Evolutionary conservation across 2,329 filamentous ascomycete genomes (phyloP).

Genomic region (Diplodia scrobiculata): DNA sequence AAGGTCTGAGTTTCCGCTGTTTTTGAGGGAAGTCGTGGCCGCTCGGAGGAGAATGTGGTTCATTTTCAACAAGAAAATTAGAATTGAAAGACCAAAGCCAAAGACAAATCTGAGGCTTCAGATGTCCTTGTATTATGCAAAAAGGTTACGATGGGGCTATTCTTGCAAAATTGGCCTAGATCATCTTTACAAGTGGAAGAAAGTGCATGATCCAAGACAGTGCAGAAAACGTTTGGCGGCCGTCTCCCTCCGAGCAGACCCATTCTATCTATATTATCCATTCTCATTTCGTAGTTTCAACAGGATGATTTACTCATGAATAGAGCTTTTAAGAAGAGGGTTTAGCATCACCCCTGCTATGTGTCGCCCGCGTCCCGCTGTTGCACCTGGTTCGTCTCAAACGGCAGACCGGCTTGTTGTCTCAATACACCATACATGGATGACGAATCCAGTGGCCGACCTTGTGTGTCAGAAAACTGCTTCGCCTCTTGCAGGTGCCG

Average conservation of each 20-base stretch:
- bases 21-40: background rate
- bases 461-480: background rate
- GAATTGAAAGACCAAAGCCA: too few species aligned
- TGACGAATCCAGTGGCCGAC: background rate
- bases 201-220: too few species aligned
- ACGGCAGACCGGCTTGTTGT: background rate
- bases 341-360: background rate
- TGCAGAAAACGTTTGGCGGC: too few species aligned
- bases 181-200: too few species aligned
- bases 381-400: background rate
- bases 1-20: background rate
- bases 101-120: too few species aligned
- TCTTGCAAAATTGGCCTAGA: too few species aligned
- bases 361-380: background rate
- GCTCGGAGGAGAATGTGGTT: background rate
- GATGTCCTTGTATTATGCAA: too few species aligned
- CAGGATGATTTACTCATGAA: too few species aligned
- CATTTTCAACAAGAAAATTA: background rate
- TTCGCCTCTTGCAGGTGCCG: conserved; percentile 51
- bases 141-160: too few species aligned
- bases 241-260: too few species aligned
- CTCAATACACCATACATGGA: conserved; percentile 10
- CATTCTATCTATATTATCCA: too few species aligned
- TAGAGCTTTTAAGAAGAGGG: background rate
- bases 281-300: too few species aligned